These are phyloP conservation scores for Thraustochytrium striatum DNA, from an alignment of 352 stramenopile genomes.

Conservation along the genomic window DNA sequence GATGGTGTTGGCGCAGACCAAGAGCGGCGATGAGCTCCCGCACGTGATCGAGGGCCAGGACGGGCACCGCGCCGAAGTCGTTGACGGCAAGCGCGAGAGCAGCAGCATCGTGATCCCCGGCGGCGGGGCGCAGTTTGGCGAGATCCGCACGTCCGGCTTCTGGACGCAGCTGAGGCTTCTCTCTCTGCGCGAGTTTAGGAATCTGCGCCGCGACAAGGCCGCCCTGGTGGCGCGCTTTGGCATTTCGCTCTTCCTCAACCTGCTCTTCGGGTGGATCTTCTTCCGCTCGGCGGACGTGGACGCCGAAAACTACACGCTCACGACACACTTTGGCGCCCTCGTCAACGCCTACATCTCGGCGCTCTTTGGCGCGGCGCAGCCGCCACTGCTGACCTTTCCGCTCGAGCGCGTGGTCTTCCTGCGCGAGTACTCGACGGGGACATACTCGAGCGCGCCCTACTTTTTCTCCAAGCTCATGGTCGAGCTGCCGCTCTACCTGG, in stretches of 20 bases:
- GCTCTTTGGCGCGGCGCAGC: constrained; percentile 35
- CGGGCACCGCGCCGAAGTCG: not conserved
- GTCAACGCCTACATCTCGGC: constrained; percentile 11
- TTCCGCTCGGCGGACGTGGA: constrained; percentile 25
- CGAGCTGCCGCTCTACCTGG: constrained; percentile 57
- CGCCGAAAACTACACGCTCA: constrained; percentile 33
- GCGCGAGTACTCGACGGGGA: constrained; percentile 65
- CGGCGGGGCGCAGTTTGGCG: not conserved
- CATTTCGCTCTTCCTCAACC: constrained; percentile 50
- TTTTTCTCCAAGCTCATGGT: constrained; percentile 62
- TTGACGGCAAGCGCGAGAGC: no score
- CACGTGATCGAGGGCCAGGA: constrained; percentile 9
- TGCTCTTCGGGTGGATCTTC: constrained; percentile 54
- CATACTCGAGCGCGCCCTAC: constrained; percentile 63
- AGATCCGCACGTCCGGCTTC: not conserved
- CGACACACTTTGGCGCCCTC: constrained; percentile 51
- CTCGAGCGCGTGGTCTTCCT: constrained; percentile 66
- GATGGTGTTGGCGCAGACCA: constrained; percentile 41
- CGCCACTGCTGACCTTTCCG: constrained; percentile 56
- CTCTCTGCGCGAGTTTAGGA: constrained; percentile 50
- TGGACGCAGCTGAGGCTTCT: constrained; percentile 35
- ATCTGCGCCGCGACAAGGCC: constrained; percentile 37
- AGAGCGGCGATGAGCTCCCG: constrained; percentile 11
- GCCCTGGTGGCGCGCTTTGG: constrained; percentile 51
- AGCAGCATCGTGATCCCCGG: no score